Conservation (phyloP, 495 filamentous ascomycete species). For the Tetracladium setigerum region DNA sequence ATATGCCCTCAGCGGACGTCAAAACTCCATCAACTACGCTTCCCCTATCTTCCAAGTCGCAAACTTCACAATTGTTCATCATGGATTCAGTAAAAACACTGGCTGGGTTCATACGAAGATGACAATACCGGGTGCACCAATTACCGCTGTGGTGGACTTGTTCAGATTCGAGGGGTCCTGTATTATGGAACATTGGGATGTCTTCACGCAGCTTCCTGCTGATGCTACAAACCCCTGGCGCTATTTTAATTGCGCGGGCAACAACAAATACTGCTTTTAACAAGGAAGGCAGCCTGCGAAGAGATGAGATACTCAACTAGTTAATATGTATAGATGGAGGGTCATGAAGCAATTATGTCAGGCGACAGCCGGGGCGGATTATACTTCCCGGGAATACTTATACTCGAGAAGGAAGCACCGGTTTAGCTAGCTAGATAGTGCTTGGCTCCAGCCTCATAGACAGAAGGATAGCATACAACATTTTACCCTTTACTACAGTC, state of each 20-base stretch:
- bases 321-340: no score
- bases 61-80: slow-evolving; percentile 7
- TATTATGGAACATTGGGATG: slow-evolving; percentile 14
- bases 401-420: no score
- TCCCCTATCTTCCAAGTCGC: background rate
- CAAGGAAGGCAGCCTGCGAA: no score
- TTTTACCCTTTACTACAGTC: no score
- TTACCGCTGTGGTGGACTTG: slow-evolving; percentile 1
- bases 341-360: no score
- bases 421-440: no score
- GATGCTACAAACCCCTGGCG: slow-evolving; percentile 2
- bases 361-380: no score
- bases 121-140: background rate
- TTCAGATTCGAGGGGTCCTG: slow-evolving; percentile 8
- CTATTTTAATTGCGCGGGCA: slow-evolving; percentile 3
- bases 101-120: slow-evolving; percentile 1
- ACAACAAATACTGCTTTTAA: no score
- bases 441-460: no score
- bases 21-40: slow-evolving; percentile 9
- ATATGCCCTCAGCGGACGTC: slow-evolving; percentile 3
- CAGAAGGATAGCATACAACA: no score
- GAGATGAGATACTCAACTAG: no score
- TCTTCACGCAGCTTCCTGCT: background rate
- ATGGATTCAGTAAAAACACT: slow-evolving; percentile 3
- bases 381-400: no score